Evolutionary conservation across 805 yeast species (phyloP).

Genomic region (Brettanomyces custersianus): DNA sequence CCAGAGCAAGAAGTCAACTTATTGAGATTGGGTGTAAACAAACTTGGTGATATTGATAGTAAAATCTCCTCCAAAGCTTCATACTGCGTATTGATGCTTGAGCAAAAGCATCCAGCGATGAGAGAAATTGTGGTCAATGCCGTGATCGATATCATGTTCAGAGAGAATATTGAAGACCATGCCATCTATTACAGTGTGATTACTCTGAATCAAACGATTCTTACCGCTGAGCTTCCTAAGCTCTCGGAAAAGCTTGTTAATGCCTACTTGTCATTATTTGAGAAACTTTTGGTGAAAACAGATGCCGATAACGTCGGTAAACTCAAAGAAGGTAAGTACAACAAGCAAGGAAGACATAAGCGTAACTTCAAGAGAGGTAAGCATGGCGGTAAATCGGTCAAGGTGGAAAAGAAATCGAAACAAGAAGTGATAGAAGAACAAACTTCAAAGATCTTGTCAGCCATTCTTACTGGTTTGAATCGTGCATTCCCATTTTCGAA

Average conservation of each 20-base stretch:
- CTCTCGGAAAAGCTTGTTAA: conserved; percentile 77
- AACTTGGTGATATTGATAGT: conserved; percentile 86
- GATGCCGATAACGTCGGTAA: conserved; percentile 36
- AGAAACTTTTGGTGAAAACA: conserved; percentile 65
- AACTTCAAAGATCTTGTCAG: conserved; percentile 77
- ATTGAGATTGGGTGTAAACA: conserved; percentile 81
- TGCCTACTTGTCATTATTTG: conserved; percentile 81
- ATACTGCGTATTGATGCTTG: conserved; percentile 64
- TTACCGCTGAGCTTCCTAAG: conserved; percentile 67
- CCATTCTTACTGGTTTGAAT: conserved; percentile 87
- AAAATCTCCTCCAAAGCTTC: conserved; percentile 88
- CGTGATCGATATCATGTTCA: conserved; percentile 71
- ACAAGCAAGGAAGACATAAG: conserved; percentile 56
- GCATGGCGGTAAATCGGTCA: conserved; percentile 80
- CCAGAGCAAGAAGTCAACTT: conserved; percentile 97
- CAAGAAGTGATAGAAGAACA: conserved; percentile 67
- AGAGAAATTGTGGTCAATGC: conserved; percentile 70
- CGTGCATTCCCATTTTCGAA: conserved; percentile 92
- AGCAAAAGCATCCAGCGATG: conserved; percentile 96
- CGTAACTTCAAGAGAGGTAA: conserved; percentile 74
- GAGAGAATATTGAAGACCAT: conserved; percentile 72
- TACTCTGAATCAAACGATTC: conserved; percentile 86
- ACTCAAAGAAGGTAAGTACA: conserved; percentile 36
- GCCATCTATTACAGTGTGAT: conserved; percentile 81
- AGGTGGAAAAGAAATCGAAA: conserved; percentile 48